These are phyloP conservation scores for Cercophora samala DNA, from an alignment of 495 filamentous ascomycete species.

Conservation along the genomic window DNA sequence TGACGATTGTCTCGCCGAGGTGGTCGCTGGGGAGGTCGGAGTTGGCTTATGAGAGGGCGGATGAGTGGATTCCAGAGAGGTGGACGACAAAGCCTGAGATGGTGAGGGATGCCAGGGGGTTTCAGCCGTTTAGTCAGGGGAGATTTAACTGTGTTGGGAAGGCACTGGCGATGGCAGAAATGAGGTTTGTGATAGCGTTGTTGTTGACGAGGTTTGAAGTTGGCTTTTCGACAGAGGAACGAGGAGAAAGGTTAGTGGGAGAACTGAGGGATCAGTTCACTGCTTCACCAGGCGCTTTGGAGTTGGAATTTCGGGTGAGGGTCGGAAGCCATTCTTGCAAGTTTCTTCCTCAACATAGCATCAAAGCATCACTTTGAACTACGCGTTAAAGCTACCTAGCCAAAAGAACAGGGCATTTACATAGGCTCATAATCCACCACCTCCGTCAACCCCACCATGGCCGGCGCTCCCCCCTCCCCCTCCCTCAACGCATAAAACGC, in stretches of 20 bases:
- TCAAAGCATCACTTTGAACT: not conserved
- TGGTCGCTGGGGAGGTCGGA: conserved; percentile 29
- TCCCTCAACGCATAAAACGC: conserved; percentile 4
- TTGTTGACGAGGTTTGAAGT: not conserved
- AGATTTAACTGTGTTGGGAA: conserved; percentile 31
- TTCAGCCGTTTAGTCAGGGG: conserved; percentile 34
- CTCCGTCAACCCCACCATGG: not conserved
- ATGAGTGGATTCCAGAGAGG: conserved; percentile 44
- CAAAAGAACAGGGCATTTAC: too few relatives aligned
- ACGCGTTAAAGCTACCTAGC: too few relatives aligned
- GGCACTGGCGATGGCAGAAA: conserved; percentile 25
- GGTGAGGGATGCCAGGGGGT: conserved; percentile 33
- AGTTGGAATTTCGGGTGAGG: not conserved
- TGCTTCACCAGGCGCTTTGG: not conserved
- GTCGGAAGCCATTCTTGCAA: too few relatives aligned
- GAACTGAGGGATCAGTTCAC: not conserved
- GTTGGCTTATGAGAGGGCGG: conserved; percentile 32
- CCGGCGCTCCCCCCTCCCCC: not conserved
- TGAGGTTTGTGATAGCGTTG: conserved; percentile 1
- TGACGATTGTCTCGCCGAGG: conserved; percentile 30
- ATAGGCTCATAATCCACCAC: not conserved
- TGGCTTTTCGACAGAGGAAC: not conserved
- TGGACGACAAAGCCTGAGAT: conserved; percentile 41
- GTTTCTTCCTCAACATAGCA: too few relatives aligned
- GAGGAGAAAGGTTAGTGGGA: not conserved